These are phyloP conservation scores for Quercus dentata DNA, from an alignment of 306 rosid genomes.

Conservation along the genomic window DNA sequence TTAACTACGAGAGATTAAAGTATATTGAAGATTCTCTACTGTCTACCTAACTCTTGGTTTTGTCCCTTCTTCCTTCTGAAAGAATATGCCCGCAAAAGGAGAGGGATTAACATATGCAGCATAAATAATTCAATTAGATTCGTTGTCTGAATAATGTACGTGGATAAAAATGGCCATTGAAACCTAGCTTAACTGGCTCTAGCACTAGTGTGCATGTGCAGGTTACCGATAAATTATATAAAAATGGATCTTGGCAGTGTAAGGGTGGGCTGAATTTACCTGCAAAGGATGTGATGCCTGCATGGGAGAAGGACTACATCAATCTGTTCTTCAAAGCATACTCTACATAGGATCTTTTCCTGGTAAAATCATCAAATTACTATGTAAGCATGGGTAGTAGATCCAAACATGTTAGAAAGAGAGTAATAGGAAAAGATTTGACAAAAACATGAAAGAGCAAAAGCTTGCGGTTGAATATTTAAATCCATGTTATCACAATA, in stretches of 20 bases:
- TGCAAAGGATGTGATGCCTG: slow-evolving; percentile 85
- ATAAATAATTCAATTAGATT: no score
- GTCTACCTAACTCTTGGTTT: background rate
- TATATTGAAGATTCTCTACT: background rate
- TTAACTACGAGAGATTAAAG: no score
- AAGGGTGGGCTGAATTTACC: slow-evolving; percentile 33
- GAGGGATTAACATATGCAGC: no score
- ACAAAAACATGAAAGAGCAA: background rate
- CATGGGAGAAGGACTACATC: slow-evolving; percentile 80
- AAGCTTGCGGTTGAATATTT: slow-evolving; percentile 2
- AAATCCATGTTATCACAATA: background rate
- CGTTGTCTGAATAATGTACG: no score
- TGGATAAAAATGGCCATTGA: no score
- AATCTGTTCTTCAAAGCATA: slow-evolving; percentile 86
- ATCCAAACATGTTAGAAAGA: background rate
- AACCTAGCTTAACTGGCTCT: no score
- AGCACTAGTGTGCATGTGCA: background rate
- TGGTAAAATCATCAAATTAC: slow-evolving; percentile 31
- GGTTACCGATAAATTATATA: background rate
- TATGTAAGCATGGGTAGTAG: slow-evolving; percentile 8
- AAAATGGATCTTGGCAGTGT: background rate
- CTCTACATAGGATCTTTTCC: slow-evolving; percentile 89
- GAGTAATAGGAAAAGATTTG: background rate
- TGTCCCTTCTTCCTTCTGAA: background rate
- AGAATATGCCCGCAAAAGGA: background rate